Conservation (phyloP, 805 yeast species). For the Ogataea pini region DNA sequence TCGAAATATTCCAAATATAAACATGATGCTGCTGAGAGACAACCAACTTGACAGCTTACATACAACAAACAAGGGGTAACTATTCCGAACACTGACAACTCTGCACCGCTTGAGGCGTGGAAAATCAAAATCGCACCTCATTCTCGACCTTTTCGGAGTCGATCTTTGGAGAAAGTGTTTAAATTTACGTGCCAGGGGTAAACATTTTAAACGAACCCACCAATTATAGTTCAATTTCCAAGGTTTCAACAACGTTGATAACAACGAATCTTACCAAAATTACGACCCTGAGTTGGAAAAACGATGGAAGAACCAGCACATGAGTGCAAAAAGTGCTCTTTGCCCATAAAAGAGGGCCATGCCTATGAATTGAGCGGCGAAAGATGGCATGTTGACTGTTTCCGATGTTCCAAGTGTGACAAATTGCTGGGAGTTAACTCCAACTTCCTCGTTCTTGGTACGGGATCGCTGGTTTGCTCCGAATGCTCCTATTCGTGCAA, state of each 20-base stretch:
- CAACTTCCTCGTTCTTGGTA: constrained; percentile 87
- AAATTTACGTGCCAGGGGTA: neutral
- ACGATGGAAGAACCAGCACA: constrained; percentile 22
- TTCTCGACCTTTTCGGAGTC: neutral
- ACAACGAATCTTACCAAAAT: no score
- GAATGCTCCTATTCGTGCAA: constrained; percentile 91
- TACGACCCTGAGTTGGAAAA: neutral
- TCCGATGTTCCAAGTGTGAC: constrained; percentile 83
- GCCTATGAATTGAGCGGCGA: constrained; percentile 94
- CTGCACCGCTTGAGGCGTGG: neutral
- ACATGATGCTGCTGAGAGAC: constrained; percentile 3
- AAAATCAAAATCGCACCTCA: neutral
- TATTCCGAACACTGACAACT: neutral
- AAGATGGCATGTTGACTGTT: constrained; percentile 95
- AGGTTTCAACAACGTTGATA: no score
- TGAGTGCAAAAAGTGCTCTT: constrained; percentile 40
- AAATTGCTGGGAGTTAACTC: constrained; percentile 80
- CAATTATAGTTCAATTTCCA: neutral
- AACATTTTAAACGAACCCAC: neutral
- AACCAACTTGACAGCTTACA: neutral
- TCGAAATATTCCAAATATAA: constrained; percentile 6
- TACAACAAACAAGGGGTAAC: neutral
- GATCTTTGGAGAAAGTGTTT: neutral
- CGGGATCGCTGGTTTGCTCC: constrained; percentile 87
- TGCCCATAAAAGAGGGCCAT: constrained; percentile 79